phyloP scores from a whole-genome alignment of 306 rosid genomes.

The Ammopiptanthus mongolicus region DNA sequence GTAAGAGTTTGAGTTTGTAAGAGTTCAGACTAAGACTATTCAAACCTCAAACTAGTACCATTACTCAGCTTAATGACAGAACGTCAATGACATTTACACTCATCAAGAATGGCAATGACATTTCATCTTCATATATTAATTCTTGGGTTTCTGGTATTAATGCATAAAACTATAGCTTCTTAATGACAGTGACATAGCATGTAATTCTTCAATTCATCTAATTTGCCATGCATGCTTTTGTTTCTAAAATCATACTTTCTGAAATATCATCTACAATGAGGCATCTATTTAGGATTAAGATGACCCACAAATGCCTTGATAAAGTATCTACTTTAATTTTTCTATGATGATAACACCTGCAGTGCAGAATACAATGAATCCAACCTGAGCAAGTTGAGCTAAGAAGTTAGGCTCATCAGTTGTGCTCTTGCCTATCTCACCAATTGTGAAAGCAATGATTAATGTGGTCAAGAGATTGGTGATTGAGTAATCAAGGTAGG shows the following conservation, averaged over 20 bases:
- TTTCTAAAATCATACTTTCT: not conserved
- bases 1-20: no score
- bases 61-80: no score
- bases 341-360: not conserved
- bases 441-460: slow-evolving; percentile 77
- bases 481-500: slow-evolving; percentile 82
- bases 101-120: not conserved
- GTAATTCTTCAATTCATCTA: not conserved
- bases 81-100: no score
- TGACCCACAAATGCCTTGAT: not conserved
- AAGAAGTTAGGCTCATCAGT: slow-evolving; percentile 47
- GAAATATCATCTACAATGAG: not conserved
- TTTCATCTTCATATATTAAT: not conserved
- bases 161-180: not conserved
- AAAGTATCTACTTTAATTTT: not conserved
- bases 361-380: not conserved
- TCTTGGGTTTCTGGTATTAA: not conserved
- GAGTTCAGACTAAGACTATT: no score
- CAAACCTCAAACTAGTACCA: no score
- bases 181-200: not conserved
- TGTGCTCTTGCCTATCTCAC: slow-evolving; percentile 57
- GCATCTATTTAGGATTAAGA: not conserved
- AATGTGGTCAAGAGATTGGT: slow-evolving; percentile 83
- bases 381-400: slow-evolving; percentile 66
- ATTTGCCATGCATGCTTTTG: not conserved